A percentile compares a stretch with the other conserved stretches of the same genome.
These are phyloP conservation scores for Kwoniella sp. DNA, from an alignment of 768 basidiomycete species.

Conservation along the genomic window DNA sequence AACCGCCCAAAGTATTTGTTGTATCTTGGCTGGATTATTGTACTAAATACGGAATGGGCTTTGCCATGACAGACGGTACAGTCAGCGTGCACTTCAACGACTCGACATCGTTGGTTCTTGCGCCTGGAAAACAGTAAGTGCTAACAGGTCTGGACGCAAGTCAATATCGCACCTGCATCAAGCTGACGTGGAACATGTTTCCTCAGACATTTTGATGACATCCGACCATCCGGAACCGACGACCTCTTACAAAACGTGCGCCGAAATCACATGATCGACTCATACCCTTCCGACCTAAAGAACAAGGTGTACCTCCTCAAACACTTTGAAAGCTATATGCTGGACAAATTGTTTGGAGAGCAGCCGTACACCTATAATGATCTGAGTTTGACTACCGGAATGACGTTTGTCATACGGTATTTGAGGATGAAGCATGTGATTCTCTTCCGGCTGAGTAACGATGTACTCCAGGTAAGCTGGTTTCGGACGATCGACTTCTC, in stretches of 20 bases:
- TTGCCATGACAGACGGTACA: conserved; percentile 90
- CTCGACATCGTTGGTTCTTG: conserved; percentile 79
- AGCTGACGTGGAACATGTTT: neutral
- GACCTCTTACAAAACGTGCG: conserved; percentile 26
- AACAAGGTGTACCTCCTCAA: conserved; percentile 88
- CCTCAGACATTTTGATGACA: conserved; percentile 81
- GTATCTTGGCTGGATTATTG: conserved; percentile 99
- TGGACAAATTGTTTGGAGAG: conserved; percentile 81
- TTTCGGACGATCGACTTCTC: neutral
- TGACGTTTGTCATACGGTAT: conserved; percentile 96
- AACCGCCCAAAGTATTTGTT: conserved; percentile 76
- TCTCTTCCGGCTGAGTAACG: conserved; percentile 93
- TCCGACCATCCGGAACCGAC: conserved; percentile 60
- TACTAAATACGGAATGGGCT: conserved; percentile 99
- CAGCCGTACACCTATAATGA: conserved; percentile 82
- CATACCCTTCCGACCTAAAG: conserved; percentile 75
- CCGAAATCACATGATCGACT: conserved; percentile 60
- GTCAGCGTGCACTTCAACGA: conserved; percentile 97
- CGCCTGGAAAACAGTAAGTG: conserved; percentile 80
- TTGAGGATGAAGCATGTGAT: conserved; percentile 96
- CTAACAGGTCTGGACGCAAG: too few relatives aligned
- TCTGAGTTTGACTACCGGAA: conserved; percentile 67
- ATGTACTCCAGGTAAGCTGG: conserved; percentile 81
- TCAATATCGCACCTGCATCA: too few relatives aligned
- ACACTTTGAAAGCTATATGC: conserved; percentile 93